A percentile compares a stretch with the other conserved stretches of the same genome.
Evolutionary conservation across 2,329 filamentous ascomycete genomes (phyloP).

Genomic region (Penicillium polonicum): DNA sequence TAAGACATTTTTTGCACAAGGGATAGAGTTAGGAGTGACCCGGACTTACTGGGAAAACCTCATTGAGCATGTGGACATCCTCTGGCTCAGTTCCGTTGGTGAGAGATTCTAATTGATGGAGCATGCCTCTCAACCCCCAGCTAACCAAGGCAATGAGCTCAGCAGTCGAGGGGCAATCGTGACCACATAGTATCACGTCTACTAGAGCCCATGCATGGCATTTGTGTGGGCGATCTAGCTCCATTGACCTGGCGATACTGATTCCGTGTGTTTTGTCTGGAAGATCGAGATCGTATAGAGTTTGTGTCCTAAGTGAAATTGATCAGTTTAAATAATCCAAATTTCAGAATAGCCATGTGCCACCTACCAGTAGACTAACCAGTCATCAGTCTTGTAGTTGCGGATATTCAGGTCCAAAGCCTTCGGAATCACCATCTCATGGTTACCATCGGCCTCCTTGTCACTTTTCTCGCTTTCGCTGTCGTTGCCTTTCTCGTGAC

Average conservation of each 20-base stretch:
- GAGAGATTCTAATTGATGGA: neutral
- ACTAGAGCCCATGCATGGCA: neutral
- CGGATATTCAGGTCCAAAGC: neutral
- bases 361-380: neutral
- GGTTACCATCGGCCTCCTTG: neutral
- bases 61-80: neutral
- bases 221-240: neutral
- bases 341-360: neutral
- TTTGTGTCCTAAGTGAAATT: neutral
- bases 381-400: neutral
- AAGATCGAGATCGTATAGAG: neutral
- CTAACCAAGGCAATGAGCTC: neutral
- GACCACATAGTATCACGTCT: neutral
- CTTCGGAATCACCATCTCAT: neutral
- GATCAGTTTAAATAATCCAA: neutral
- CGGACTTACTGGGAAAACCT: neutral
- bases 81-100: neutral
- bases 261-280: neutral
- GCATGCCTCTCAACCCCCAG: neutral
- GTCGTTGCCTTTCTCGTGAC: neutral
- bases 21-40: too few relatives aligned
- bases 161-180: neutral
- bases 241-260: neutral
- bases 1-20: neutral
- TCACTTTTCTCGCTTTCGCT: neutral